Evolutionary conservation across 352 stramenopile species (phyloP), one percentile per base, ranked within the genome.

Genomic region (Pythium volutum): DNA sequence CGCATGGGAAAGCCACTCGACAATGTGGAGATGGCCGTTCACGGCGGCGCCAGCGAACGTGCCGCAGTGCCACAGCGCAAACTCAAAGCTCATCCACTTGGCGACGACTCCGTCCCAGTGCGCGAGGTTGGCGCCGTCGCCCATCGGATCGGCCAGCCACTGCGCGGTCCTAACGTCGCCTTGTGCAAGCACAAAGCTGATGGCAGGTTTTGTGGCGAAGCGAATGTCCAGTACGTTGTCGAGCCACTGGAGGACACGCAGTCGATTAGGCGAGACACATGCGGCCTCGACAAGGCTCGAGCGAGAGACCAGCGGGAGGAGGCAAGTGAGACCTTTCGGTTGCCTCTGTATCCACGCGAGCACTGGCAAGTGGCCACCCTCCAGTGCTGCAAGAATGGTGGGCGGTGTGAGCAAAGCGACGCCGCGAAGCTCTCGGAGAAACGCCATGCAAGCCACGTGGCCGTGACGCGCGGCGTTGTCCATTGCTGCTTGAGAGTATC

Each of bases 371-470:
- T 56, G 45, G n/a, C 60, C 60, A 11, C 60, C 60, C 42, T 67
- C 52, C 7, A 67, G n/a, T 22, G 60, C 60, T 2, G 60, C 52
- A 1, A 67, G 22, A 1, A 67, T 31, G 1, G 41, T 60, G 1
- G 20, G 31, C 1, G 33, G 11, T 16, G 34, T 46, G 9, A 50
- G 20, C 18, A 3, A 11, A 6, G n/a, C 14, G 15, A 45, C 4
- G n/a, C 43, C 12, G 6, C 23, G 25, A 4, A 62, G 22, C n/a
- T 22, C 38, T 2, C 26, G 33, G 1, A 61, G 23, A 46, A 36
- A 84, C 36, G 73, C 25, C 15, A 84, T 26, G 29, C 75, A 59
- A 2, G 42, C 53, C 10, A 80, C 23, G 36, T 80, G 66, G 0
- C 69, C 66, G 31, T 55, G 26, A 0, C 55, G 59, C n/a, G 73